Percentiles rank a stretch among this genome's conserved stretches.
These are phyloP conservation scores for Raffaelea albimanens DNA, from an alignment of 2,329 filamentous ascomycete species.

Conservation along the genomic window DNA sequence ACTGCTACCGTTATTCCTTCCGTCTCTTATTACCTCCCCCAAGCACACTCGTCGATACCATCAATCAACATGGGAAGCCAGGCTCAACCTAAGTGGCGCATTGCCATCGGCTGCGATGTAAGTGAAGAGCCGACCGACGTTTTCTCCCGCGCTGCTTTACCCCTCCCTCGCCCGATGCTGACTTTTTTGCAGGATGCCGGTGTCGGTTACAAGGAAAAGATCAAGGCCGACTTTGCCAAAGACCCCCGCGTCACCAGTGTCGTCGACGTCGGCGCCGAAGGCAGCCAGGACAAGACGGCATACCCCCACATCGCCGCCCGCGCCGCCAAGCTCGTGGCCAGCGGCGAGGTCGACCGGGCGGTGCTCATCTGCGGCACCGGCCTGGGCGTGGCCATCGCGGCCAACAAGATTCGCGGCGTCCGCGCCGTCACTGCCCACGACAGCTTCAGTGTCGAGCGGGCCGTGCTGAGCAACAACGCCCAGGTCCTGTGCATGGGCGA, in stretches of 20 bases:
- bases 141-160: neutral
- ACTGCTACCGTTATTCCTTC: too few relatives aligned
- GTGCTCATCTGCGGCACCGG: conserved; percentile 80
- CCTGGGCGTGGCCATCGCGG: conserved; percentile 77
- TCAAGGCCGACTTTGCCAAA: conserved; percentile 62
- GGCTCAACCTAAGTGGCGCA: conserved; percentile 41
- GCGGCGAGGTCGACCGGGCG: conserved; percentile 38
- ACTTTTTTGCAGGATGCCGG: conserved; percentile 39
- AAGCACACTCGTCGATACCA: too few relatives aligned
- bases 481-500: conserved; percentile 84
- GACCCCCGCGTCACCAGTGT: conserved; percentile 58
- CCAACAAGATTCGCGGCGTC: conserved; percentile 79
- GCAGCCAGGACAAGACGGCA: conserved; percentile 61
- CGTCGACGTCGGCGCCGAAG: conserved; percentile 64
- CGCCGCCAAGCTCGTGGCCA: conserved; percentile 12
- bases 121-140: conserved; percentile 13
- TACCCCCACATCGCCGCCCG: conserved; percentile 59
- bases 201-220: conserved; percentile 66
- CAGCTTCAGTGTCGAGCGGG: conserved; percentile 72
- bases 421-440: conserved; percentile 86
- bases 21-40: too few relatives aligned
- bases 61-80: conserved; percentile 11
- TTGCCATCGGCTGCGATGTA: conserved; percentile 46
- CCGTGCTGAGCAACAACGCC: conserved; percentile 74
- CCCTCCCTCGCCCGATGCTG: neutral